Percentiles rank a stretch among this genome's conserved stretches.
These are phyloP conservation scores for Penicillium hesseltinei DNA, from an alignment of 2,329 filamentous ascomycete genomes.

Conservation along the genomic window DNA sequence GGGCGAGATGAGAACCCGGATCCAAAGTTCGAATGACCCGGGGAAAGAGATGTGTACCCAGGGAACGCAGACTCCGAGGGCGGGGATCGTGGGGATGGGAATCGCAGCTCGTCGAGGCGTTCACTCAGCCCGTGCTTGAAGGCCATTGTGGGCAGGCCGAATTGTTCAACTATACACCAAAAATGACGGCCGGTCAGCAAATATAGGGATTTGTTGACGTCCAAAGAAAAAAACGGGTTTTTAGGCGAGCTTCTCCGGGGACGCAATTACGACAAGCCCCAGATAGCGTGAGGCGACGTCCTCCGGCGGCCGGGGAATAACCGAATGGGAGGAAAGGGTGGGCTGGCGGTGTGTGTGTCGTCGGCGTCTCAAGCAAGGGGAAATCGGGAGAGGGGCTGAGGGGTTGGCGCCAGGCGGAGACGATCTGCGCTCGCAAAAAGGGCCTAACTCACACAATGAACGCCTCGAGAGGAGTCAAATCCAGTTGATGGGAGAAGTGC, in stretches of 20 bases:
- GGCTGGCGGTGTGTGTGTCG: conserved; percentile 34
- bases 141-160: conserved; percentile 54
- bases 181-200: conserved; percentile 24
- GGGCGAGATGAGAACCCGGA: conserved; percentile 52
- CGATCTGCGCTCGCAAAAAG: conserved; percentile 28
- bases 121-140: conserved; percentile 63
- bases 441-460: conserved; percentile 39
- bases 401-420: conserved; percentile 26
- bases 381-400: conserved; percentile 37
- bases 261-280: conserved; percentile 18
- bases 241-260: conserved; percentile 11
- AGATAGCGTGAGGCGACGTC: conserved; percentile 1
- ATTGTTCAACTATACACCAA: conserved; percentile 34
- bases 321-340: conserved; percentile 13
- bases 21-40: conserved; percentile 64
- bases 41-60: conserved; percentile 70
- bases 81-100: conserved; percentile 72
- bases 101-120: conserved; percentile 76
- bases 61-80: conserved; percentile 73
- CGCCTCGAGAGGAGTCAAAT: conserved; percentile 33
- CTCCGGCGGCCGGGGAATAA: conserved; percentile 16
- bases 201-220: conserved; percentile 19
- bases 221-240: neutral
- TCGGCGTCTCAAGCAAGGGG: conserved; percentile 34
- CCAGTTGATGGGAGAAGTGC: conserved; percentile 11